Conservation (phyloP, 768 basidiomycete species). For the Xerocomellus dryophilus region DNA sequence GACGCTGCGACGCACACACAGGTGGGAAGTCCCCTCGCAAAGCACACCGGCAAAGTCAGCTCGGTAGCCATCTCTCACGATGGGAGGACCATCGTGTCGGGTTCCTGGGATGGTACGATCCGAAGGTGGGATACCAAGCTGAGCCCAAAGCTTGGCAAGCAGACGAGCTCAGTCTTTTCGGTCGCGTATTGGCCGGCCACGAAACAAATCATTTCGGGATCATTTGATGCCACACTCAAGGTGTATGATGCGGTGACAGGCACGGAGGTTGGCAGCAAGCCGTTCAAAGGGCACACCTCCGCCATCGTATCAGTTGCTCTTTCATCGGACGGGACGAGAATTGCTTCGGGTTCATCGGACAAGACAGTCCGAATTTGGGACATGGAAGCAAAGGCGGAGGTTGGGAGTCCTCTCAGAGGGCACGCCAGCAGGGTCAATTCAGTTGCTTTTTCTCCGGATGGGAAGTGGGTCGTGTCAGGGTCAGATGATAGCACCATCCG, state of each 20-base stretch:
- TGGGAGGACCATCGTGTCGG: neutral
- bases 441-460: neutral
- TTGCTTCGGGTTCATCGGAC: neutral
- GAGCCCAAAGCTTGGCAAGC: neutral
- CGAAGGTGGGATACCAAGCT: neutral
- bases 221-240: neutral
- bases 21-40: neutral
- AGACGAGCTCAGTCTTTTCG: neutral
- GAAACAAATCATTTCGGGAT: neutral
- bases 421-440: neutral
- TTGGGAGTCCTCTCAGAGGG: neutral
- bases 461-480: neutral
- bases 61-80: neutral
- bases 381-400: neutral
- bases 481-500: neutral
- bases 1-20: neutral
- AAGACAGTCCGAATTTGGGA: slow-evolving; percentile 1
- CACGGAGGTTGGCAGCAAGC: neutral
- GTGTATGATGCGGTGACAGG: neutral
- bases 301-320: neutral
- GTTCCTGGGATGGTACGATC: neutral
- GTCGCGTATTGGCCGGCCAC: neutral
- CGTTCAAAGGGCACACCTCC: neutral
- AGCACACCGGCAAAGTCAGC: neutral
- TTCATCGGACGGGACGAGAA: slow-evolving; percentile 1